A percentile compares a stretch with the other conserved stretches of the same genome.
phyloP scores from a whole-genome alignment of 495 filamentous ascomycete species.

The Polyplosphaeria fusca region DNA sequence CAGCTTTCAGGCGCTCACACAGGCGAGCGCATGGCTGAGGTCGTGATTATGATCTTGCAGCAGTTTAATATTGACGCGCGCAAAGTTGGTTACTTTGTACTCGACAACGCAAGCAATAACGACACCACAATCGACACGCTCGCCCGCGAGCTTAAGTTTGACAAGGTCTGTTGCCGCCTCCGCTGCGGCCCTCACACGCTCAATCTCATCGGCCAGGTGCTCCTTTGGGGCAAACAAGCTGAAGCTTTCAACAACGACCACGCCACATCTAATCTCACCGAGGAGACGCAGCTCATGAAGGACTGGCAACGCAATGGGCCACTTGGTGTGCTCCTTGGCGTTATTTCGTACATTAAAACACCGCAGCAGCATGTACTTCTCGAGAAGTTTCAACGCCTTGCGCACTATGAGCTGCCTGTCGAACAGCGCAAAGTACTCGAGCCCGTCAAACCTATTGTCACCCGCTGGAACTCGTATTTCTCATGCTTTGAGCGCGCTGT shows the following conservation, averaged over 20 bases:
- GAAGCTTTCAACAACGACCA: no score
- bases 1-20: constrained; percentile 7
- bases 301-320: background rate
- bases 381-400: background rate
- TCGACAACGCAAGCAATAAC: constrained; percentile 1
- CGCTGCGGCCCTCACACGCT: background rate
- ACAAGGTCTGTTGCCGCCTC: background rate
- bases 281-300: no score
- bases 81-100: constrained; percentile 1
- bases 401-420: background rate
- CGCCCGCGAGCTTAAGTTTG: background rate
- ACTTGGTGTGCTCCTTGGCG: background rate
- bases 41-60: background rate
- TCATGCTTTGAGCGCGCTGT: background rate
- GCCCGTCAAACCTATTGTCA: background rate
- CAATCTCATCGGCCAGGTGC: constrained; percentile 1
- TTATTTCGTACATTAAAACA: background rate
- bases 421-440: background rate
- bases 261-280: no score
- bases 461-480: background rate
- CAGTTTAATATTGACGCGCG: background rate
- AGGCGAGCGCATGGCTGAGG: constrained; percentile 1
- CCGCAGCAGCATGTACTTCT: background rate
- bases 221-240: no score
- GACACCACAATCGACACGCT: background rate